These are phyloP conservation scores for Pythium plurisporium DNA, from an alignment of 352 stramenopile species.

Conservation along the genomic window DNA sequence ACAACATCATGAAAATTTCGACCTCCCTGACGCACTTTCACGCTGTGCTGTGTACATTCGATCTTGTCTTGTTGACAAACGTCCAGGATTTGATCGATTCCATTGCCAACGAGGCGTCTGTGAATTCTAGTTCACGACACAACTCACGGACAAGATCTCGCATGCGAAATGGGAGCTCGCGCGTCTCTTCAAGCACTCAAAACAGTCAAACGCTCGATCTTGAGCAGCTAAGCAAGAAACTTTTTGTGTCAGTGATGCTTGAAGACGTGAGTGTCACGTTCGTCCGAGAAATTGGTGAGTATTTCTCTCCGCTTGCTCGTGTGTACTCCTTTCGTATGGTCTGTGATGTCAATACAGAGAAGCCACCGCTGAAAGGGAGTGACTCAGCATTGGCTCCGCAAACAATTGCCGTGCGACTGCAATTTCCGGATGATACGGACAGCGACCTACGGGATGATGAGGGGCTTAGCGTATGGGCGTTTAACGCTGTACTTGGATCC, in stretches of 20 bases:
- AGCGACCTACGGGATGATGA: slow-evolving; percentile 55
- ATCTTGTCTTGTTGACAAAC: slow-evolving; percentile 40
- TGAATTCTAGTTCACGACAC: neutral
- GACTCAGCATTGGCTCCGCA: neutral
- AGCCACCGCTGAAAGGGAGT: neutral
- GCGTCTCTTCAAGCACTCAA: neutral
- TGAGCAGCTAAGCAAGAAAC: slow-evolving; percentile 16
- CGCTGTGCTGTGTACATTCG: slow-evolving; percentile 54
- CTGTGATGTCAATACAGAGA: slow-evolving; percentile 52
- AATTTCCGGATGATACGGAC: slow-evolving; percentile 56
- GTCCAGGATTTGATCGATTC: slow-evolving; percentile 19
- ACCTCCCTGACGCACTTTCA: slow-evolving; percentile 68
- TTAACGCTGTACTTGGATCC: slow-evolving; percentile 66
- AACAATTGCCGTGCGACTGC: slow-evolving; percentile 32
- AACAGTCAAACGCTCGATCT: neutral
- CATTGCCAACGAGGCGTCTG: slow-evolving; percentile 2
- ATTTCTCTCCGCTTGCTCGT: slow-evolving; percentile 61
- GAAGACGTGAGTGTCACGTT: slow-evolving; percentile 70
- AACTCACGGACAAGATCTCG: slow-evolving; percentile 10
- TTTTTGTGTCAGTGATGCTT: slow-evolving; percentile 47
- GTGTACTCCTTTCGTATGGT: slow-evolving; percentile 64
- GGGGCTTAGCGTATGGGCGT: slow-evolving; percentile 72
- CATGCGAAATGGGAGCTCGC: neutral
- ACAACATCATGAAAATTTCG: slow-evolving; percentile 45
- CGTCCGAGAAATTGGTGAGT: slow-evolving; percentile 67